Percentiles rank a stretch among this genome's conserved stretches.
Conservation (phyloP, 73 alveolate species). For the Tetrahymena elliotti region DNA sequence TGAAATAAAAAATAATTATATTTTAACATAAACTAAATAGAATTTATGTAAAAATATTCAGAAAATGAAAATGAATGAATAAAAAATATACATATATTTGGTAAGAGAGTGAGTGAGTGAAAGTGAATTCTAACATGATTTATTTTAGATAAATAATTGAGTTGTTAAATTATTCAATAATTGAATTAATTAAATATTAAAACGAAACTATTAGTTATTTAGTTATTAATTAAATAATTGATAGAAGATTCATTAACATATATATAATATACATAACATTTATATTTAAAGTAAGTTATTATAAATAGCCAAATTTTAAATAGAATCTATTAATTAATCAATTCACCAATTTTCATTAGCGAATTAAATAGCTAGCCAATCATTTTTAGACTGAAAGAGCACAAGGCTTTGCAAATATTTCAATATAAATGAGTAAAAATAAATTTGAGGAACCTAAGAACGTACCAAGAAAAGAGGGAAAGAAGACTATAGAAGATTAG, state of each 20-base stretch:
- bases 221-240: no score
- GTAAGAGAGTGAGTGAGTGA: neutral
- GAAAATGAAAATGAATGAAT: no score
- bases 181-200: no score
- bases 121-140: no score
- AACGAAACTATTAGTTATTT: neutral
- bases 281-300: neutral
- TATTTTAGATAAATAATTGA: neutral
- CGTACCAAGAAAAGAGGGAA: neutral
- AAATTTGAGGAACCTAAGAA: neutral
- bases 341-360: no score
- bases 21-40: no score
- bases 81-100: no score
- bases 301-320: neutral
- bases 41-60: no score
- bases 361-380: neutral
- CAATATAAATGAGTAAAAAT: neutral
- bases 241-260: neutral
- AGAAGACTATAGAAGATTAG: slow-evolving; percentile 17
- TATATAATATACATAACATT: no score
- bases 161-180: no score
- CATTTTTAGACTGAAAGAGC: neutral
- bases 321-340: no score
- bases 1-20: no score
- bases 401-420: neutral